Base-by-base conservation (phyloP, 2,329 filamentous ascomycete genomes). In the Paracamarosporium sp. region DNA sequence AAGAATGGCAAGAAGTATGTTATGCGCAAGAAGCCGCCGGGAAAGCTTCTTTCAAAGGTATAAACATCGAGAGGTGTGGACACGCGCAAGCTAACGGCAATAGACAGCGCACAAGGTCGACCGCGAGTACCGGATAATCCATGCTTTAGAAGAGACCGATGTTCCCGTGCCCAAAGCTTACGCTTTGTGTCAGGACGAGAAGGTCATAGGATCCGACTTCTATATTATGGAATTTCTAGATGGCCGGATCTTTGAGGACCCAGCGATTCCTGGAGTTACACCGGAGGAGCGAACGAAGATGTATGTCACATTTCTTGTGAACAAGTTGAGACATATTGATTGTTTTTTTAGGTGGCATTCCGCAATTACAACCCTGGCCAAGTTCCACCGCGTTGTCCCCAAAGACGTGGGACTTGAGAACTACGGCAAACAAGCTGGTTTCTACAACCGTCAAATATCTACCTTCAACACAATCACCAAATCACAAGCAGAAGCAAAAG, bases 221-320 rank as follows among this genome's bases (percentile, higher is more conserved):
- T 98, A 99, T 80, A 89, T 98, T 72, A 98, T 99, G 95, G 89
- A 92, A 75, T 98, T 95, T 75, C 83, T 98, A 60, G 90, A 96
- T 72, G 95, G 95, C 20, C 89, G 95, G 70, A 96, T 97, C 79
- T 92, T 98, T 72, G 91, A 94, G 71, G 92, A 98, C 77, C 90
- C 93, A 41, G 82, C 89, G 30, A 88, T 98, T 73, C 93, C 92
- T 2, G 89, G 82, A 12, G 86, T 92, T 12, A 83, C 83, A 25
- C 78, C 90, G 0, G 82, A 82, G 38, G 89, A 96, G 65, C 85
- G 94, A 58, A 86, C 81, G 30, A 86, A 86, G 69, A 90, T 97
- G 88, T 88, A 76, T 55, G 22, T 12, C 36, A n/a, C 31, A 48
- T 48, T 27, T 20, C 4, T 25, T 22, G 38, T 33, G 30, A n/a